Evolutionary conservation across 2,329 filamentous ascomycete species (phyloP).

Genomic region (Aureobasidium zeae): DNA sequence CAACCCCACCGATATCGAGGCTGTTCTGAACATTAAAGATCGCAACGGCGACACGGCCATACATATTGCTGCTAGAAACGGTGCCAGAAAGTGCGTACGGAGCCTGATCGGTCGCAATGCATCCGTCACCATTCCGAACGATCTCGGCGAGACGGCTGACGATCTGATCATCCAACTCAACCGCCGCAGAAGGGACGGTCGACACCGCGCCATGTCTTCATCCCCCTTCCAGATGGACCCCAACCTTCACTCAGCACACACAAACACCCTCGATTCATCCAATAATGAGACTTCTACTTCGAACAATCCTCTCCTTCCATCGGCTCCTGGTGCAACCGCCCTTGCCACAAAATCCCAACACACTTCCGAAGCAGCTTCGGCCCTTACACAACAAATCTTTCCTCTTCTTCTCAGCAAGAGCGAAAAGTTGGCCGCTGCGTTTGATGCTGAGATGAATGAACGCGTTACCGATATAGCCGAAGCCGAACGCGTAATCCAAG

Average conservation of each 20-base stretch:
- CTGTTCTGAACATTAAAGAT: constrained; percentile 73
- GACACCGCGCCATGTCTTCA: constrained; percentile 63
- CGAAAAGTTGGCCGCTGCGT: constrained; percentile 39
- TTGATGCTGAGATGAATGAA: constrained; percentile 66
- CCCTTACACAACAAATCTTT: constrained; percentile 56
- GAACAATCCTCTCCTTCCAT: constrained; percentile 5
- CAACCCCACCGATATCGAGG: constrained; percentile 65
- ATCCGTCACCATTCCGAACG: constrained; percentile 71
- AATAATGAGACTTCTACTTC: neutral
- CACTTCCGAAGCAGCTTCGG: constrained; percentile 40
- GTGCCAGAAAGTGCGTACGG: constrained; percentile 65
- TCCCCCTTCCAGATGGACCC: constrained; percentile 41
- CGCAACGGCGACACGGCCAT: constrained; percentile 85
- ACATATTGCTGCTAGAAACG: constrained; percentile 75
- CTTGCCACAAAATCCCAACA: constrained; percentile 25
- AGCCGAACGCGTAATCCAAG: constrained; percentile 41
- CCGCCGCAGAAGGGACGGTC: constrained; percentile 45
- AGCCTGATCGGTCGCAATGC: constrained; percentile 67
- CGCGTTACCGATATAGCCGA: constrained; percentile 49
- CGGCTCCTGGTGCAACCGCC: neutral
- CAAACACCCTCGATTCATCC: neutral
- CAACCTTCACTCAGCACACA: constrained; percentile 17
- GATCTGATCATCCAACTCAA: constrained; percentile 70
- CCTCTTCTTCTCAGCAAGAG: constrained; percentile 42
- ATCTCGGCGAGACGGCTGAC: constrained; percentile 72